Evolutionary conservation across 2,329 filamentous ascomycete species (phyloP).

Genomic region (Nigrospora oryzae): DNA sequence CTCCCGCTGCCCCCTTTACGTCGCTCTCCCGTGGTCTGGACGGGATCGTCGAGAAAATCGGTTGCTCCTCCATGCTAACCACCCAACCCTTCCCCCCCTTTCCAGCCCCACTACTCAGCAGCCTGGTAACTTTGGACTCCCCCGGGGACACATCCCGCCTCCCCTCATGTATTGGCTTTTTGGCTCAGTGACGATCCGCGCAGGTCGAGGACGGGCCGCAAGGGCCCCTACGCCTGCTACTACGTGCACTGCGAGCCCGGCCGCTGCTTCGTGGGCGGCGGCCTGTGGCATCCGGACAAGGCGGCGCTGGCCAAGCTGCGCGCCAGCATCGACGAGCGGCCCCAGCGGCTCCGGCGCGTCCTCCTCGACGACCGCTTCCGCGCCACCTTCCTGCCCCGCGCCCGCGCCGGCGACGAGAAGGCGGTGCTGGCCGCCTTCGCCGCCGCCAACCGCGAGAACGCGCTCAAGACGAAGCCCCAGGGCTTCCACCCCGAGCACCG

Average conservation of each 20-base stretch:
- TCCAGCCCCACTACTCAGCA: conserved; percentile 69
- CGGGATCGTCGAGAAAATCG: too few relatives aligned
- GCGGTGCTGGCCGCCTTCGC: conserved; percentile 62
- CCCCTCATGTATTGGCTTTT: conserved; percentile 6
- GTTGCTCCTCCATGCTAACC: too few relatives aligned
- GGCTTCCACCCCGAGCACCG: conserved; percentile 67
- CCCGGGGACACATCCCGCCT: neutral
- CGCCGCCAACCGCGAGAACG: conserved; percentile 60
- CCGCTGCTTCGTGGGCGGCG: conserved; percentile 67
- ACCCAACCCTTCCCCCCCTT: neutral
- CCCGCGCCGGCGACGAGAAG: conserved; percentile 36
- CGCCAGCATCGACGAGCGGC: conserved; percentile 65
- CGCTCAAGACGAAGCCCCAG: conserved; percentile 82
- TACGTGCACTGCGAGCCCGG: conserved; percentile 76
- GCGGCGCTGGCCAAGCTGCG: conserved; percentile 59
- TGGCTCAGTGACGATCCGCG: conserved; percentile 7
- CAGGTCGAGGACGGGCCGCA: conserved; percentile 75
- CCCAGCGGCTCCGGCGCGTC: conserved; percentile 59
- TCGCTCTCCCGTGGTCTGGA: neutral
- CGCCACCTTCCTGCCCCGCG: conserved; percentile 53
- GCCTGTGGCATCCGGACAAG: conserved; percentile 72
- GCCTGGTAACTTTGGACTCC: conserved; percentile 49
- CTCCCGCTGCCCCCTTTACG: neutral
- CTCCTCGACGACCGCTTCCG: conserved; percentile 55
- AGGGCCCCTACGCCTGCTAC: conserved; percentile 82